Evolutionary conservation across 2,329 filamentous ascomycete species (phyloP), one percentile per base, ranked within the genome.

Genomic region (Teratosphaeria nubilosa): DNA sequence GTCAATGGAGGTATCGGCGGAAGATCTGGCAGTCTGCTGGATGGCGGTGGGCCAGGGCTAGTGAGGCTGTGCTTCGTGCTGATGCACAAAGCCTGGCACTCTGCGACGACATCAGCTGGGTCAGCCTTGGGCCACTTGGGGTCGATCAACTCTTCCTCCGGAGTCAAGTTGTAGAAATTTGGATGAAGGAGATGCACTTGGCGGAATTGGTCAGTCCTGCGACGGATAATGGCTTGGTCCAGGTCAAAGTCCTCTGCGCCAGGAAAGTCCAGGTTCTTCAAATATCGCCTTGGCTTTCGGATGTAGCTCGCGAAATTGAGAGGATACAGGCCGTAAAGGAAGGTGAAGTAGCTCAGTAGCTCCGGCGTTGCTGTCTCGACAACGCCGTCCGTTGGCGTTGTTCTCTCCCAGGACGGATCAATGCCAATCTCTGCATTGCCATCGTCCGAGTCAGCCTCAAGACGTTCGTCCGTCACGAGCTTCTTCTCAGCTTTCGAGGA

Each of bases 221-320:
- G 82, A 5, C 88, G 80, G 57, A 94, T 90, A 64, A 91, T 85
- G 3, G 85, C 85, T 32, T 89, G 87, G 64, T 92, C 86, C 2
- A 92, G 80, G 66, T 91, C 87, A 51, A 92, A 81, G 57, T 89
- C 86, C 62, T 91, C 86, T 1, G 85, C 81, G 54, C 85, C 83
- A 4, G 82, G 79, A 32, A 85, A 86, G 62, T 89, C 83, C 48
- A 86, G 83, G 66, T 87, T 86, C 53, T 89, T 85, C 10, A 94
- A 76, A 68, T 88, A 92, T 62, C 86, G 83, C 64, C 90, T 84
- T 2, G 89, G 88, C 68, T 92, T 92, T 58, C 88, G 82, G 61
- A 94, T 87, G 69, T 92, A 94, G 71, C 86, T 87, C 82, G 90
- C 87, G 65, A 94, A 90, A 69, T 92, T 92, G 68, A 92, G 82